Evolutionary conservation across 2,329 filamentous ascomycete species (phyloP).

Genomic region (Colletotrichum spaethianum): DNA sequence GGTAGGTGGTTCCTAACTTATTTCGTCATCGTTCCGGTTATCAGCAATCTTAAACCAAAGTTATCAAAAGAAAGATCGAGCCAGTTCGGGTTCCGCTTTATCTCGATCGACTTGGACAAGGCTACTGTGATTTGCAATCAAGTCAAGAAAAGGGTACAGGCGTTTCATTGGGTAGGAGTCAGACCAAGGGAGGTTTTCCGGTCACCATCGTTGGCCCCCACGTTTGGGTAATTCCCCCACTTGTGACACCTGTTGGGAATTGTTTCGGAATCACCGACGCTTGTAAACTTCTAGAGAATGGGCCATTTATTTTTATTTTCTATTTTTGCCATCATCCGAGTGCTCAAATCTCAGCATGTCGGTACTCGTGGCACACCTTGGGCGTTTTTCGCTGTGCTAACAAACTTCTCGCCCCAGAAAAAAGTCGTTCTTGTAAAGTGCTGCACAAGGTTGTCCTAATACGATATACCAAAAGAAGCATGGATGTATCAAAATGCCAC

Average conservation of each 20-base stretch:
- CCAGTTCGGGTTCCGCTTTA: background rate
- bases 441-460: too few relatives aligned
- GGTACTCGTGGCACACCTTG: background rate
- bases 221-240: background rate
- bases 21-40: background rate
- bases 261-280: background rate
- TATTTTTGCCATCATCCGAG: background rate
- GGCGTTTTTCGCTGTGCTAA: background rate
- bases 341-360: background rate
- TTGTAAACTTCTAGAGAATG: background rate
- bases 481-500: too few relatives aligned
- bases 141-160: background rate
- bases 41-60: background rate
- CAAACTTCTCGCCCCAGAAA: accelerated
- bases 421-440: background rate
- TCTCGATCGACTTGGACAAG: background rate
- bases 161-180: background rate
- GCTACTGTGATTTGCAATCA: background rate
- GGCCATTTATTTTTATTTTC: background rate
- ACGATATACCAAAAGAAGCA: background rate
- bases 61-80: background rate
- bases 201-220: background rate
- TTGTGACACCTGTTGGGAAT: background rate
- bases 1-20: background rate
- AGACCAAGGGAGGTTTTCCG: background rate